Percentiles rank a stretch among this genome's conserved stretches.
Evolutionary conservation across 2,329 filamentous ascomycete species (phyloP).

Genomic region (Diaporthe destruens): DNA sequence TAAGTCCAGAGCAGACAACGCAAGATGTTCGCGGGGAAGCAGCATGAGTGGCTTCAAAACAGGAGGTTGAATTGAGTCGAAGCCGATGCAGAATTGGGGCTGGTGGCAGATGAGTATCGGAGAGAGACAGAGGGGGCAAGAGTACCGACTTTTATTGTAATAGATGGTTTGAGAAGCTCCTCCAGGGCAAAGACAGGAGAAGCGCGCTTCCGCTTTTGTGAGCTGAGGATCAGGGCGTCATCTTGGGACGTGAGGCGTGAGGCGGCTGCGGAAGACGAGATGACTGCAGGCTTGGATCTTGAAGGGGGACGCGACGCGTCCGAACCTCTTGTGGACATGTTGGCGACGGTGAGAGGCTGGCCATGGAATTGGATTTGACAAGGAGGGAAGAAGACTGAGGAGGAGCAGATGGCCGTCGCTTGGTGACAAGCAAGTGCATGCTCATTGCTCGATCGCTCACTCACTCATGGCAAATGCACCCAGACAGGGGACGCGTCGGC

Average conservation of each 20-base stretch:
- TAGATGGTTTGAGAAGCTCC: constrained; percentile 63
- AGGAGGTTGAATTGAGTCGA: constrained; percentile 59
- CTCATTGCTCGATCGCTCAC: constrained; percentile 5
- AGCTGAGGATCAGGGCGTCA: constrained; percentile 48
- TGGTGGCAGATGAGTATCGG: constrained; percentile 42
- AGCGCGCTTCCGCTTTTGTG: constrained; percentile 53
- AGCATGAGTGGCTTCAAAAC: constrained; percentile 72
- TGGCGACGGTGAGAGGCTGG: constrained; percentile 42
- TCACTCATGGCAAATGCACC: constrained; percentile 20
- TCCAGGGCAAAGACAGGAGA: constrained; percentile 58
- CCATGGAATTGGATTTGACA: constrained; percentile 48
- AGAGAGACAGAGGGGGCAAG: not conserved
- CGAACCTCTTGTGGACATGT: constrained; percentile 52
- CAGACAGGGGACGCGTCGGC: constrained; percentile 22
- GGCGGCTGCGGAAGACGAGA: constrained; percentile 56
- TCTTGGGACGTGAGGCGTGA: constrained; percentile 53
- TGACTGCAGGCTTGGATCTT: constrained; percentile 41
- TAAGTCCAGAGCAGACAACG: constrained; percentile 73
- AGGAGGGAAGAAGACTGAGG: constrained; percentile 28
- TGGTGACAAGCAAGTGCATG: constrained; percentile 10
- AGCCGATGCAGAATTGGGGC: constrained; percentile 39
- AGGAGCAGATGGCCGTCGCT: not conserved
- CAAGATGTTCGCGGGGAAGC: constrained; percentile 70
- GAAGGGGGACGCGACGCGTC: constrained; percentile 64
- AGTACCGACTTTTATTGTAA: constrained; percentile 62